phyloP scores from a whole-genome alignment of 2,329 filamentous ascomycete species.

The Pseudogymnoascus sp. region DNA sequence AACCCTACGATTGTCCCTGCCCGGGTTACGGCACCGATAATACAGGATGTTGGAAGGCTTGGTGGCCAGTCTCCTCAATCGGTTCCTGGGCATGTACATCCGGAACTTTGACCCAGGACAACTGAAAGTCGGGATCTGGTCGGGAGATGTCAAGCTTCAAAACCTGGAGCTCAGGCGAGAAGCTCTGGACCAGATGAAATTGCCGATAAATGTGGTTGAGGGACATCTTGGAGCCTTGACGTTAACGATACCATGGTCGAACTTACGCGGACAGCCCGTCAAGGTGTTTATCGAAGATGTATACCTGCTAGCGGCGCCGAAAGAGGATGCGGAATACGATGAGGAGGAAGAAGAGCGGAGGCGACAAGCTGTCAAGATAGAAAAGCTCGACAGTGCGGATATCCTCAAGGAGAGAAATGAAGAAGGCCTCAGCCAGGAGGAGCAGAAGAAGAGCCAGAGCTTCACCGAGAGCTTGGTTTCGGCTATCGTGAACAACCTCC shows the following conservation, averaged over 20 bases:
- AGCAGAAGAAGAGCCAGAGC: constrained; percentile 95
- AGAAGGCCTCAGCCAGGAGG: constrained; percentile 89
- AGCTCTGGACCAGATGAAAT: constrained; percentile 90
- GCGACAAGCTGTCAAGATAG: constrained; percentile 90
- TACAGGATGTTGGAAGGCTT: constrained; percentile 89
- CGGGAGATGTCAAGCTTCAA: constrained; percentile 89
- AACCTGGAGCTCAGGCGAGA: constrained; percentile 89
- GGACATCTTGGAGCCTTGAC: constrained; percentile 90
- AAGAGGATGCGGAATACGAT: constrained; percentile 89
- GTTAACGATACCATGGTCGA: constrained; percentile 93
- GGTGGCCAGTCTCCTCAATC: constrained; percentile 93
- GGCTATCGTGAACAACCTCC: constrained; percentile 96
- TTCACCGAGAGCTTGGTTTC: constrained; percentile 92
- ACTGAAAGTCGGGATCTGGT: constrained; percentile 98
- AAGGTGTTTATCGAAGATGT: constrained; percentile 96
- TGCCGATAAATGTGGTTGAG: constrained; percentile 93
- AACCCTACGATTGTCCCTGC: constrained; percentile 39
- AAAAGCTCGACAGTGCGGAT: constrained; percentile 95
- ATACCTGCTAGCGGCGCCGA: constrained; percentile 87
- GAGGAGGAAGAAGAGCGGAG: constrained; percentile 84
- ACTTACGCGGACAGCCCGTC: constrained; percentile 86
- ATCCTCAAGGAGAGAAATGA: constrained; percentile 82
- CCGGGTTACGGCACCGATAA: constrained; percentile 60
- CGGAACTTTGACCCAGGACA: constrained; percentile 98
- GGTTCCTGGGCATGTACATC: constrained; percentile 99